Conservation (phyloP, 2,329 filamentous ascomycete genomes). For the Aspergillus sojae region DNA sequence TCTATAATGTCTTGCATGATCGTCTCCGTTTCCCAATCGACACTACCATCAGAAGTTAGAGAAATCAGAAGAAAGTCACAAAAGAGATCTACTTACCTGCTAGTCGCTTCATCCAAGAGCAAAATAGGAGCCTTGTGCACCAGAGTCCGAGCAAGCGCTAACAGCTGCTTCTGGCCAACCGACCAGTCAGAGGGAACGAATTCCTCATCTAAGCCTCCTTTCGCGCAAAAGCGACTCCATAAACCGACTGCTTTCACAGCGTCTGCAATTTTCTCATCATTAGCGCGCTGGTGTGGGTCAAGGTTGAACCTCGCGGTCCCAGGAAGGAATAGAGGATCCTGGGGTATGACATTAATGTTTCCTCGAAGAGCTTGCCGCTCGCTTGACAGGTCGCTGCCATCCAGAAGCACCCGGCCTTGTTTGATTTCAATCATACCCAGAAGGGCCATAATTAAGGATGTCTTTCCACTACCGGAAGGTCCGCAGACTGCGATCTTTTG, state of each 20-base stretch:
- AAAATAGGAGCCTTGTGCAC: constrained; percentile 17
- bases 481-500: constrained; percentile 38
- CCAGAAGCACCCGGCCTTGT: constrained; percentile 25
- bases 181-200: constrained; percentile 57
- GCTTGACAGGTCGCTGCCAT: constrained; percentile 24
- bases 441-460: constrained; percentile 24
- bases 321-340: constrained; percentile 28
- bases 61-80: not conserved
- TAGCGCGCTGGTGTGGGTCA: constrained; percentile 30
- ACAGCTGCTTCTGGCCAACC: constrained; percentile 71
- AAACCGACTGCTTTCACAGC: constrained; percentile 26
- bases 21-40: constrained; percentile 22
- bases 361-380: constrained; percentile 21
- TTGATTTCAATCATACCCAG: constrained; percentile 32
- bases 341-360: constrained; percentile 28
- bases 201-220: constrained; percentile 26
- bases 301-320: constrained; percentile 32
- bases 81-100: constrained; percentile 14
- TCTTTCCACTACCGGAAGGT: constrained; percentile 25
- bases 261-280: constrained; percentile 26
- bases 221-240: constrained; percentile 24
- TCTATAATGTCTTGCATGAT: constrained; percentile 32
- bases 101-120: constrained; percentile 24
- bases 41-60: constrained; percentile 2
- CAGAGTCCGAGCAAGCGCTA: constrained; percentile 72